These are phyloP conservation scores for Lathyrus sativus DNA, from an alignment of 306 rosid species.

Conservation along the genomic window DNA sequence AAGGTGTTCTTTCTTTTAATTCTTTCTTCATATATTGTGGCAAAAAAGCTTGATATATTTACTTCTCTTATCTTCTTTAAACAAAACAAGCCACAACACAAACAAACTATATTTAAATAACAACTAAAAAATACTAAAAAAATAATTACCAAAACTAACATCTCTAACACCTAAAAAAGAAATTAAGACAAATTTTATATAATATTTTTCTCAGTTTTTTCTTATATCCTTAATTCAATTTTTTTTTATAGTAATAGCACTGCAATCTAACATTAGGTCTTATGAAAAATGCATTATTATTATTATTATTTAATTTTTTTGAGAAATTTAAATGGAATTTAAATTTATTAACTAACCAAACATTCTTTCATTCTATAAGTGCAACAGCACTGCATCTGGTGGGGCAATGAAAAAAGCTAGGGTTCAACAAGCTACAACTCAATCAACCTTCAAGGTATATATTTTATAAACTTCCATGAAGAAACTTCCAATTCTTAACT, in stretches of 20 bases:
- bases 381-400: slow-evolving; percentile 80
- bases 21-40: slow-evolving; percentile 20
- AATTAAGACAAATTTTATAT: neutral
- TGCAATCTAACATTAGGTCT: neutral
- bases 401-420: slow-evolving; percentile 94
- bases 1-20: neutral
- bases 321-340: neutral
- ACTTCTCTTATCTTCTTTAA: slow-evolving; percentile 22
- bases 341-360: neutral
- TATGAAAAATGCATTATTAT: neutral
- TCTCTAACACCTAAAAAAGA: neutral
- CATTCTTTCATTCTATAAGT: slow-evolving; percentile 45
- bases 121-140: neutral
- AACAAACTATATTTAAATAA: neutral
- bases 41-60: neutral
- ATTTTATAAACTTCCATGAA: slow-evolving; percentile 37
- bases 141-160: neutral
- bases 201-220: neutral
- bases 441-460: slow-evolving; percentile 82
- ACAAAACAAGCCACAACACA: neutral
- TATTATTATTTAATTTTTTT: too few species aligned
- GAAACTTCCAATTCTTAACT: slow-evolving; percentile 48
- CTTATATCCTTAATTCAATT: too few species aligned
- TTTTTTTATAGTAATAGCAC: neutral
- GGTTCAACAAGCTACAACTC: slow-evolving; percentile 81